These are phyloP conservation scores for Geum urbanum DNA, from an alignment of 306 rosid genomes.

Conservation along the genomic window DNA sequence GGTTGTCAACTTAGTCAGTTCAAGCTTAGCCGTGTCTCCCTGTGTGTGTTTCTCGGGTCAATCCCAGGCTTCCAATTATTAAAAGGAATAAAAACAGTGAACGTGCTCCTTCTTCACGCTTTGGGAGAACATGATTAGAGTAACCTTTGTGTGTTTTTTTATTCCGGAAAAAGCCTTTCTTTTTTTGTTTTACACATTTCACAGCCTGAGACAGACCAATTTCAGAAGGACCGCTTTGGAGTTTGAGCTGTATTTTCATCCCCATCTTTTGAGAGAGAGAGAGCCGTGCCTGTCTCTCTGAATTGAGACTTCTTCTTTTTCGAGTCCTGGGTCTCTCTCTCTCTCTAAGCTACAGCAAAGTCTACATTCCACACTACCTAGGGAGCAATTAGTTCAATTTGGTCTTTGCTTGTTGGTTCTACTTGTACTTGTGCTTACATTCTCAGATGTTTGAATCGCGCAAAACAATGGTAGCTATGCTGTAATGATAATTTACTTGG, in stretches of 20 bases:
- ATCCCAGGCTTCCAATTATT: slow-evolving; percentile 51
- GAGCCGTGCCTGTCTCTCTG: slow-evolving; percentile 72
- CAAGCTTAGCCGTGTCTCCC: slow-evolving; percentile 59
- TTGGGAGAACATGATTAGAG: slow-evolving; percentile 49
- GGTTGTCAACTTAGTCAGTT: slow-evolving; percentile 30
- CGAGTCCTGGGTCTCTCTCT: slow-evolving; percentile 36
- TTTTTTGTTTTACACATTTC: slow-evolving; percentile 23
- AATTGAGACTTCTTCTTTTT: slow-evolving; percentile 36
- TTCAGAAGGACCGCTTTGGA: slow-evolving; percentile 47
- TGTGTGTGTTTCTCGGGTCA: slow-evolving; percentile 54
- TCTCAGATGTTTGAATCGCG: slow-evolving; percentile 46
- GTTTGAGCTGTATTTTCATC: slow-evolving; percentile 44
- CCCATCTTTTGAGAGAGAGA: slow-evolving; percentile 61
- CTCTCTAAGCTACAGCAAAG: slow-evolving; percentile 25
- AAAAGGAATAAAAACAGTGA: slow-evolving; percentile 45
- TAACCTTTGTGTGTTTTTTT: slow-evolving; percentile 26
- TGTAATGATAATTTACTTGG: slow-evolving; percentile 43
- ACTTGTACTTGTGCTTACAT: slow-evolving; percentile 29
- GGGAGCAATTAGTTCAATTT: slow-evolving; percentile 19
- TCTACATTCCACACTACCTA: neutral
- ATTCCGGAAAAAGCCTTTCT: slow-evolving; percentile 33
- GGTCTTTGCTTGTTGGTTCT: slow-evolving; percentile 28
- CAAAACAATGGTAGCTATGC: slow-evolving; percentile 64
- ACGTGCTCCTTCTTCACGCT: slow-evolving; percentile 84
- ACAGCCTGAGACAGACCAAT: slow-evolving; percentile 41